phyloP scores from a whole-genome alignment of 306 rosid species.

The Rosa rugosa region DNA sequence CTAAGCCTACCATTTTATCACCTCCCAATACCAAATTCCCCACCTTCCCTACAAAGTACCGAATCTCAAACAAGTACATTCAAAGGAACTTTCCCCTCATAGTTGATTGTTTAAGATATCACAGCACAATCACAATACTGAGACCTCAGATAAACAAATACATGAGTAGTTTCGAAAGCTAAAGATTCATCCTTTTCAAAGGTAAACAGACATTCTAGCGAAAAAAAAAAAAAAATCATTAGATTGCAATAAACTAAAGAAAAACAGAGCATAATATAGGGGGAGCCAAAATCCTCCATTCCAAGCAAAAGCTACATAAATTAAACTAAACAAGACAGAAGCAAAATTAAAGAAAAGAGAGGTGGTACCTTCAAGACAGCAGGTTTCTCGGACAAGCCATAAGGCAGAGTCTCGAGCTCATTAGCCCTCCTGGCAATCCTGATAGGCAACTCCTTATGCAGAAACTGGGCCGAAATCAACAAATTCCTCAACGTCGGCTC shows the following conservation, averaged over 20 bases:
- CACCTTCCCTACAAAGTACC: conserved; percentile 5
- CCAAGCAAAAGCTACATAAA: no score
- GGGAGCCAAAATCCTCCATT: no score
- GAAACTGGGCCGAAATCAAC: conserved; percentile 75
- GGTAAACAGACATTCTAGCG: neutral
- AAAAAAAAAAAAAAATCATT: no score
- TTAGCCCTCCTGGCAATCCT: conserved; percentile 77
- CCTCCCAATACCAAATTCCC: conserved; percentile 1
- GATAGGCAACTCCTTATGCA: conserved; percentile 83
- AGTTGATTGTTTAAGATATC: neutral
- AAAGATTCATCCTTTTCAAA: neutral
- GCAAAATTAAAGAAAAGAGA: neutral
- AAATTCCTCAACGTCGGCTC: conserved; percentile 48
- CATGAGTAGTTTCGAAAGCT: neutral
- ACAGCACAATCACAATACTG: neutral
- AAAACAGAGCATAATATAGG: neutral
- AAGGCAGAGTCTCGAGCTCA: conserved; percentile 78
- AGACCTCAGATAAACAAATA: neutral
- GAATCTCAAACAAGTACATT: neutral
- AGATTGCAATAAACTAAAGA: neutral
- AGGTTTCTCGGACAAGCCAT: conserved; percentile 72
- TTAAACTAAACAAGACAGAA: neutral
- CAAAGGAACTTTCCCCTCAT: neutral
- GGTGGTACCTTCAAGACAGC: conserved; percentile 61
- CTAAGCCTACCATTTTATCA: neutral